Conservation (phyloP, 1,139 yeast genomes). For the Yamadazyma kanchanaburiensis region DNA sequence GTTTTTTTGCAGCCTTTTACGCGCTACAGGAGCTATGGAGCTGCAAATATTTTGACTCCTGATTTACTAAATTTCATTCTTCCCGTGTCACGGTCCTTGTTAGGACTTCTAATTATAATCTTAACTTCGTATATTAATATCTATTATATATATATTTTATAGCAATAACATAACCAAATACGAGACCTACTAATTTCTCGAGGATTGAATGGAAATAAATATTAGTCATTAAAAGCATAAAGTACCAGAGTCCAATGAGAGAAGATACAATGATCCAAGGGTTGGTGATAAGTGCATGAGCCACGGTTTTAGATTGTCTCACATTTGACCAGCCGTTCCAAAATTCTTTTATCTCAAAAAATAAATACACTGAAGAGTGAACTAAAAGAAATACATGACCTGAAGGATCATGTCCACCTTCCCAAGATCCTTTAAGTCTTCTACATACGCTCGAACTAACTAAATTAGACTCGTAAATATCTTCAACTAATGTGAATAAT, state of each 20-base stretch:
- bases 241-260: slow-evolving; percentile 67
- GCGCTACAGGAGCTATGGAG: no score
- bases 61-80: no score
- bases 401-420: slow-evolving; percentile 94
- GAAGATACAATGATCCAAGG: slow-evolving; percentile 44
- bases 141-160: no score
- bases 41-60: no score
- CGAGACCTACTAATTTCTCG: slow-evolving; percentile 69
- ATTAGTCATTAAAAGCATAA: slow-evolving; percentile 84
- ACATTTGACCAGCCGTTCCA: slow-evolving; percentile 24
- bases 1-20: no score
- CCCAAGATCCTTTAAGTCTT: slow-evolving; percentile 67
- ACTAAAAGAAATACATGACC: slow-evolving; percentile 87
- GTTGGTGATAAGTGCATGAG: slow-evolving; percentile 10
- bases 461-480: slow-evolving; percentile 16
- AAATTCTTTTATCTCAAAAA: slow-evolving; percentile 58
- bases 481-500: slow-evolving; percentile 7
- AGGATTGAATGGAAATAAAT: slow-evolving; percentile 77
- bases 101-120: no score
- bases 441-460: slow-evolving; percentile 57
- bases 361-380: slow-evolving; percentile 65
- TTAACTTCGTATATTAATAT: no score
- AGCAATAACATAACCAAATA: slow-evolving; percentile 47
- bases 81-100: no score
- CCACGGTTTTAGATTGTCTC: background rate